These are phyloP conservation scores for Fomitopsis palustris DNA, from an alignment of 1,284 basidiomycete genomes.

Conservation along the genomic window DNA sequence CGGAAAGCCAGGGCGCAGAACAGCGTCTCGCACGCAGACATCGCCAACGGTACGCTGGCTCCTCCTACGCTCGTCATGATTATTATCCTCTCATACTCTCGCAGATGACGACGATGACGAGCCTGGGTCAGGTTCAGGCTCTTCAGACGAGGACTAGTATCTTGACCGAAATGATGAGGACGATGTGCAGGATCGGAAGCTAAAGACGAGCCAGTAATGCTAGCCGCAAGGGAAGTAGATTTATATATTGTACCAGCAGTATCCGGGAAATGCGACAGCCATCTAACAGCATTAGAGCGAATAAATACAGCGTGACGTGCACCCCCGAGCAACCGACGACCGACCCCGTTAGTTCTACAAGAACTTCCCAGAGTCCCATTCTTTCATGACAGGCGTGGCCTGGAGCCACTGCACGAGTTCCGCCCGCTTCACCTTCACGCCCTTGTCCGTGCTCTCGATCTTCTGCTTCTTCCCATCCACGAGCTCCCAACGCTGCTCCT, in stretches of 20 bases:
- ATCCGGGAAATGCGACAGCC: background rate
- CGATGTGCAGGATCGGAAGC: background rate
- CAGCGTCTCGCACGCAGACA: slow-evolving; percentile 34
- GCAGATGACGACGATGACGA: slow-evolving; percentile 36
- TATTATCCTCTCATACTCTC: background rate
- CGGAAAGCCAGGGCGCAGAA: slow-evolving; percentile 47
- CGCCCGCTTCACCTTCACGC: slow-evolving; percentile 62
- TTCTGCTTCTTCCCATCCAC: slow-evolving; percentile 72
- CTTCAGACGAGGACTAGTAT: slow-evolving; percentile 30
- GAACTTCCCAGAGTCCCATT: slow-evolving; percentile 43
- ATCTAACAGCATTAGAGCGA: background rate
- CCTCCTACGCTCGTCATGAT: background rate
- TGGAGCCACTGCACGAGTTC: slow-evolving; percentile 74
- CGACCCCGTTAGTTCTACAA: slow-evolving; percentile 2
- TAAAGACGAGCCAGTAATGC: background rate
- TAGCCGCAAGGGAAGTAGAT: background rate
- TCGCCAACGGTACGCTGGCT: slow-evolving; percentile 33
- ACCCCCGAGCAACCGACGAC: background rate
- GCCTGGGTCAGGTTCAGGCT: slow-evolving; percentile 29
- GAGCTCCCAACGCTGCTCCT: slow-evolving; percentile 87
- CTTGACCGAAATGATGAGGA: slow-evolving; percentile 6
- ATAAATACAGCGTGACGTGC: background rate
- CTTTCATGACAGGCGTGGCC: slow-evolving; percentile 40
- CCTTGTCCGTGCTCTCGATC: slow-evolving; percentile 62
- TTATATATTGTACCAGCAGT: slow-evolving; percentile 1